phyloP scores from a whole-genome alignment of 345 rosid genomes.

The Draba incana region DNA sequence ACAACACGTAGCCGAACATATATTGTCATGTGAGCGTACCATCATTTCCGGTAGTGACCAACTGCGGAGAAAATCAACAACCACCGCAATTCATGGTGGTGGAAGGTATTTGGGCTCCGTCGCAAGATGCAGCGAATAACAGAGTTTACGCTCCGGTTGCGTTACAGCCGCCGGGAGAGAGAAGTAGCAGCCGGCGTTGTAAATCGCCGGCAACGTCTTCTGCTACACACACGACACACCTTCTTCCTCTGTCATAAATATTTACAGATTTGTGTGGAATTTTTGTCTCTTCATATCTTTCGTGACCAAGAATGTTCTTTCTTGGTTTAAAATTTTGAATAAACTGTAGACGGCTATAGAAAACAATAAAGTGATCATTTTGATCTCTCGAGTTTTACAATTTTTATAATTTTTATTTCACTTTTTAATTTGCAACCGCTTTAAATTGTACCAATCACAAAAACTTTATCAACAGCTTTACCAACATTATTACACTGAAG shows the following conservation, averaged over 20 bases:
- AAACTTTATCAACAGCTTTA: too few species aligned
- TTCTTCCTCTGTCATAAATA: conserved; percentile 42
- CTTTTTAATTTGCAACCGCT: too few species aligned
- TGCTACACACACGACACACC: conserved; percentile 61
- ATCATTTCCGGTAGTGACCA: conserved; percentile 21
- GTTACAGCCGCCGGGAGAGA: conserved; percentile 56
- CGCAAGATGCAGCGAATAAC: conserved; percentile 42
- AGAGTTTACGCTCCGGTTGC: conserved; percentile 62
- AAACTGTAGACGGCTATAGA: conserved; percentile 3
- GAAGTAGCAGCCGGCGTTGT: conserved; percentile 48
- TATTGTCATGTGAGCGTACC: too few species aligned
- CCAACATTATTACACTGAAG: too few species aligned
- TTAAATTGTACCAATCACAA: too few species aligned
- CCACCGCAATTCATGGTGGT: conserved; percentile 80
- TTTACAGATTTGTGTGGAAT: neutral
- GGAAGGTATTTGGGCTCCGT: conserved; percentile 84
- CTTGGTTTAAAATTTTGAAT: conserved; percentile 19
- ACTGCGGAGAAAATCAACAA: conserved; percentile 47
- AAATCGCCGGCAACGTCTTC: conserved; percentile 70
- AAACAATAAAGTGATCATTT: neutral
- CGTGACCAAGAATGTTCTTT: conserved; percentile 17
- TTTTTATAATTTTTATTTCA: too few species aligned
- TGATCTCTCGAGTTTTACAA: neutral
- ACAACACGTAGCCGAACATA: too few species aligned
- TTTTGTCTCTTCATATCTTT: neutral